Conservation (phyloP, 2,329 filamentous ascomycete genomes). For the Curvularia eragrostidis region DNA sequence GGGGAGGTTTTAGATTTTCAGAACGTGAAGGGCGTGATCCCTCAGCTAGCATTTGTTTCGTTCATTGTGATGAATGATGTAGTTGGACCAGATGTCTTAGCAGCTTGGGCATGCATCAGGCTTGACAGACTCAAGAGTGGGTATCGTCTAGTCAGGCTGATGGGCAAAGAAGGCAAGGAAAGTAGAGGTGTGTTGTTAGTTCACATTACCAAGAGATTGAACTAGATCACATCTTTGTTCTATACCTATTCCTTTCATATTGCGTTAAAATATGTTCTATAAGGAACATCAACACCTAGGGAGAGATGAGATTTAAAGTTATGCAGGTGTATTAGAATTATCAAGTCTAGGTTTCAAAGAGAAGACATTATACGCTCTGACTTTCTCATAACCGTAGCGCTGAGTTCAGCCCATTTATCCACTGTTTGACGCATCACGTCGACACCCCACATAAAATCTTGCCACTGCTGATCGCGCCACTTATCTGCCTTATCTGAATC, state of each 20-base stretch:
- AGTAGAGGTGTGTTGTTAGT: background rate
- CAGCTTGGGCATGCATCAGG: background rate
- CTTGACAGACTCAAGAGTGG: background rate
- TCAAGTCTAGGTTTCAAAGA: too few relatives aligned
- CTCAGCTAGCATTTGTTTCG: background rate
- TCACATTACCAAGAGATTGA: background rate
- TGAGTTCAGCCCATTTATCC: background rate
- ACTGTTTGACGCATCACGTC: background rate
- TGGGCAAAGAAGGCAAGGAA: background rate
- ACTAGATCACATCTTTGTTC: too few relatives aligned
- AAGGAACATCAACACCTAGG: too few relatives aligned
- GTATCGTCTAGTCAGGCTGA: background rate
- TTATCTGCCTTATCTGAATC: background rate
- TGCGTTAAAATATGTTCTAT: too few relatives aligned
- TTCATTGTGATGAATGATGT: background rate
- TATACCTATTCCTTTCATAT: too few relatives aligned
- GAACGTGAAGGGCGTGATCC: background rate
- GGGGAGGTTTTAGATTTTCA: background rate
- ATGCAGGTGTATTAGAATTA: too few relatives aligned
- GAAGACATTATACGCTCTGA: background rate
- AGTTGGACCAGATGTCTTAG: background rate
- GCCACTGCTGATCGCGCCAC: background rate
- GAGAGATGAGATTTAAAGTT: too few relatives aligned
- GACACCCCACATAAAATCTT: background rate
- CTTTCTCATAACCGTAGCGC: background rate